Percentiles rank a stretch among this genome's conserved stretches.
Conservation (phyloP, 352 stramenopile species). For the Globisporangium heterothallicum region DNA sequence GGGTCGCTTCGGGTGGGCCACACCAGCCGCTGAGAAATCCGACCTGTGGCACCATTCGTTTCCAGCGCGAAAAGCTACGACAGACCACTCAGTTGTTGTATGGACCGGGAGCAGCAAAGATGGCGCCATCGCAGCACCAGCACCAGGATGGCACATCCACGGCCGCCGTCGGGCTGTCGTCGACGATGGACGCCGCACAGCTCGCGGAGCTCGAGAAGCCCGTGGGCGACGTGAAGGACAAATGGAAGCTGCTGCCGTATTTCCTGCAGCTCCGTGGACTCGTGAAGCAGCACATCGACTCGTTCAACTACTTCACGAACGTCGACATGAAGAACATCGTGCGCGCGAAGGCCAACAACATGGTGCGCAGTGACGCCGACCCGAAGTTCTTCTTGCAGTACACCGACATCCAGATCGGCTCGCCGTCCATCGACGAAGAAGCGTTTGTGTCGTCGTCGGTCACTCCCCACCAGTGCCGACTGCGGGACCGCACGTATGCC, state of each 20-base stretch:
- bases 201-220: conserved; percentile 65
- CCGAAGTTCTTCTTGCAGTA: conserved; percentile 99
- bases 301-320: conserved; percentile 99
- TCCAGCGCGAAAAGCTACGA: not conserved
- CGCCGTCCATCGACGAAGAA: conserved; percentile 96
- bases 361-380: conserved; percentile 91
- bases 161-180: conserved; percentile 7
- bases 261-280: conserved; percentile 93
- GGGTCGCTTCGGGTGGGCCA: not conserved
- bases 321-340: conserved; percentile 99
- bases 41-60: conserved; percentile 7
- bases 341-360: conserved; percentile 88
- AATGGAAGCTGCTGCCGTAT: conserved; percentile 98
- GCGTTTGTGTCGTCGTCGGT: conserved; percentile 89
- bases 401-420: conserved; percentile 97
- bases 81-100: conserved; percentile 1
- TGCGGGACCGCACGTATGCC: conserved; percentile 98
- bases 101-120: not conserved
- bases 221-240: conserved; percentile 87
- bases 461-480: conserved; percentile 97
- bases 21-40: not conserved
- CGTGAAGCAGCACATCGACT: conserved; percentile 99
- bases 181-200: conserved; percentile 20
- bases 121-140: conserved; percentile 9
- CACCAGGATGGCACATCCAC: not conserved